These are phyloP conservation scores for Colletotrichum salicis DNA, from an alignment of 2,329 filamentous ascomycete genomes.

Conservation along the genomic window DNA sequence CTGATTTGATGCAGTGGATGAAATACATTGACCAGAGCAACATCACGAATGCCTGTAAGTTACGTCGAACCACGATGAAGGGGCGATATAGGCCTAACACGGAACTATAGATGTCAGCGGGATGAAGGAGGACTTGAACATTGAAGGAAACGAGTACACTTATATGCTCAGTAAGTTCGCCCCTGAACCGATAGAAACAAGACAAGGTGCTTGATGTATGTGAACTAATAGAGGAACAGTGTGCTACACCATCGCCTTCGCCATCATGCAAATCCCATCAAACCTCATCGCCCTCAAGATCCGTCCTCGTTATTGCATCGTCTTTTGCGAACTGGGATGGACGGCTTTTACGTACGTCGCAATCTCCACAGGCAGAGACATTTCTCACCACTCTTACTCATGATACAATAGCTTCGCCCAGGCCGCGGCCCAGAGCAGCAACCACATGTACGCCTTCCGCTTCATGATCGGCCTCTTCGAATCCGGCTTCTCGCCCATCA, in stretches of 20 bases:
- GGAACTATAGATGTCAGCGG: not conserved
- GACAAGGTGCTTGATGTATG: too few species aligned
- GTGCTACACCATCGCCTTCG: constrained; percentile 64
- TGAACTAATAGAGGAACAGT: not conserved
- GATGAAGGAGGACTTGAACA: constrained; percentile 20
- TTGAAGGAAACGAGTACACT: constrained; percentile 16
- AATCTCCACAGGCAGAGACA: not conserved
- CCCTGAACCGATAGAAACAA: not conserved
- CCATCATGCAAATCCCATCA: constrained; percentile 72
- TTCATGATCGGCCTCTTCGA: constrained; percentile 48
- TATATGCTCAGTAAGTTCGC: constrained; percentile 16
- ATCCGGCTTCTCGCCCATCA: constrained; percentile 42
- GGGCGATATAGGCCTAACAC: not conserved
- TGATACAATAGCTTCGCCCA: constrained; percentile 1
- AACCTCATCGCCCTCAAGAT: constrained; percentile 73
- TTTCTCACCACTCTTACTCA: not conserved
- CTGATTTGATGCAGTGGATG: constrained; percentile 10
- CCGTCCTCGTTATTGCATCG: constrained; percentile 72
- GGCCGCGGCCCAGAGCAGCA: constrained; percentile 9
- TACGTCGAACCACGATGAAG: not conserved
- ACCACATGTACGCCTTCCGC: constrained; percentile 45
- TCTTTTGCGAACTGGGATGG: constrained; percentile 48
- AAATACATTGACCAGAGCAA: constrained; percentile 28
- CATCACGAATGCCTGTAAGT: constrained; percentile 25
- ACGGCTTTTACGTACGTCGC: constrained; percentile 10